Evolutionary conservation across 1,139 yeast species (phyloP).

Genomic region (Ogataea hybrid): DNA sequence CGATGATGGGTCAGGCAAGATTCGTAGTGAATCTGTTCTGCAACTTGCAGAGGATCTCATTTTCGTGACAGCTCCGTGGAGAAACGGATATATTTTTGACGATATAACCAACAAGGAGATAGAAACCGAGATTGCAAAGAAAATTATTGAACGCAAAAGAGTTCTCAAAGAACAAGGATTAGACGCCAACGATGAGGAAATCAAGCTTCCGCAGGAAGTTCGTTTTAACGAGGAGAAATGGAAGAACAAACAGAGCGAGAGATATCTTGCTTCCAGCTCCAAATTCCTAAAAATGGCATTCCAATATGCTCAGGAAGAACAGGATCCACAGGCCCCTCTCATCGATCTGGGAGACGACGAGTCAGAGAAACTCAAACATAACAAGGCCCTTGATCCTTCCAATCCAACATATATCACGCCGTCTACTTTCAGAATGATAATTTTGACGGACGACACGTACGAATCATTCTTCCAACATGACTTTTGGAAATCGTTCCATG

Average conservation of each 20-base stretch:
- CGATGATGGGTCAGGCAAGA: constrained; percentile 60
- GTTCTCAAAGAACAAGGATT: constrained; percentile 30
- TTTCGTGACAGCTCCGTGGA: constrained; percentile 81
- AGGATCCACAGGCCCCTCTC: constrained; percentile 39
- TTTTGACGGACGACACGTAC: constrained; percentile 92
- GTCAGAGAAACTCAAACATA: constrained; percentile 45
- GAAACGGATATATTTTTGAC: constrained; percentile 63
- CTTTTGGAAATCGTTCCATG: constrained; percentile 62
- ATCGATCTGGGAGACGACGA: constrained; percentile 41
- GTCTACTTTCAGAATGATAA: constrained; percentile 93
- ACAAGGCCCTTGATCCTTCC: constrained; percentile 79
- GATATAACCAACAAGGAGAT: constrained; percentile 57
- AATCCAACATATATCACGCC: constrained; percentile 73
- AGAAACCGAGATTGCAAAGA: constrained; percentile 65
- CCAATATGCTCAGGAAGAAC: constrained; percentile 83
- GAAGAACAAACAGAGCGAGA: constrained; percentile 68
- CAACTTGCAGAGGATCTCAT: constrained; percentile 84
- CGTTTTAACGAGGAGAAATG: constrained; percentile 61
- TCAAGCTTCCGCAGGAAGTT: constrained; percentile 56
- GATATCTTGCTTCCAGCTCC: constrained; percentile 86
- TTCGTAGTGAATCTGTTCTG: constrained; percentile 77
- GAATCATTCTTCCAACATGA: constrained; percentile 78
- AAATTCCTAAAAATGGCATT: constrained; percentile 84
- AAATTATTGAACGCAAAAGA: constrained; percentile 40
- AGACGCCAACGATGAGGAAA: constrained; percentile 35